Evolutionary conservation across 176 grass and related monocot genomes (phyloP).

Genomic region (Oryza longistaminata): DNA sequence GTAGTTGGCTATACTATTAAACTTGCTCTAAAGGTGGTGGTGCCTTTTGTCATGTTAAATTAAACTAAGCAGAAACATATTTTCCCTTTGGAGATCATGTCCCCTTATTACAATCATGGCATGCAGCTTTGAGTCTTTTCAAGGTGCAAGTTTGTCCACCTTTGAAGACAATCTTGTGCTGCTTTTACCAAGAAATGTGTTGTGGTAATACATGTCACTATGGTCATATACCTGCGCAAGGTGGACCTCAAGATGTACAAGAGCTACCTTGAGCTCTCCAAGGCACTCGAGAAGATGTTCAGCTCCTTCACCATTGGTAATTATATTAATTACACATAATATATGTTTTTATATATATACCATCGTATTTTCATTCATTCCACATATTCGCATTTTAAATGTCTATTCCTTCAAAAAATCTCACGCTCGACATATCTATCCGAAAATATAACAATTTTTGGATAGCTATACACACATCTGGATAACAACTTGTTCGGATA

Average conservation of each 20-base stretch:
- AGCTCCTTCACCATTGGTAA: constrained; percentile 75
- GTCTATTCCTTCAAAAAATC: no score
- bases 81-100: constrained; percentile 67
- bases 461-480: no score
- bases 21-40: constrained; percentile 39
- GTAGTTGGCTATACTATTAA: no score
- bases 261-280: constrained; percentile 91
- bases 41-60: constrained; percentile 32
- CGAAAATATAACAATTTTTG: no score
- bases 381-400: no score
- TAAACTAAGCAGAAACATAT: constrained; percentile 59
- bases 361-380: no score
- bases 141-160: constrained; percentile 34
- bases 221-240: constrained; percentile 71
- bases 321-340: neutral
- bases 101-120: constrained; percentile 46
- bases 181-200: constrained; percentile 49
- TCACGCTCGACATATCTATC: no score
- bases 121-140: constrained; percentile 54
- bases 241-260: constrained; percentile 89
- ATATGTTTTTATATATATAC: neutral
- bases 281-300: constrained; percentile 91
- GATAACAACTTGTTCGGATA: no score
- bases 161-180: constrained; percentile 41
- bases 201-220: constrained; percentile 18